Base-by-base conservation (phyloP, 2,329 filamentous ascomycete species). In the Pestalotiopsis sp. region DNA sequence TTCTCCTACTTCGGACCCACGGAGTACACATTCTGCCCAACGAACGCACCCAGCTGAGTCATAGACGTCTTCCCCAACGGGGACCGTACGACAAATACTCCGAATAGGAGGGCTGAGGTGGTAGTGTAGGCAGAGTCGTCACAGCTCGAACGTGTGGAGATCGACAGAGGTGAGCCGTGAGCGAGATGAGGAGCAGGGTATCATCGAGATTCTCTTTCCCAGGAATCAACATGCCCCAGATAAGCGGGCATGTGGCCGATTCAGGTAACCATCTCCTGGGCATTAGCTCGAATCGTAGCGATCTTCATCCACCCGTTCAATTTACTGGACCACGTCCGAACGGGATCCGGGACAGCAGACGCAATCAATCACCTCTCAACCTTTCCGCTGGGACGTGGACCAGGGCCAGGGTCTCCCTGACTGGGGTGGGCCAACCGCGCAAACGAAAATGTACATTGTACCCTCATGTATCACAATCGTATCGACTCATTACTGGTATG, bases 331-430 rank as follows among this genome's bases (percentile, higher is more conserved):
- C 65, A 61, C 40, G 57, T 40, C 38, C 65, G 57, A 66, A 39
- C 65, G 58, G 44, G 65, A 55, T 52, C 38, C 56, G 40, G 58
- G 39, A 26, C n/a, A 24, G 13, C 56, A 26, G n/a, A 52, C 44
- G 58, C 56, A 66, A 66, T 60, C 65, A 61, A 62, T 66, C 65
- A 66, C 65, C 61, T 66, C 65, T 62, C 57, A 66, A 66, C 65
- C 65, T 52, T 61, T 66, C 65, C 58, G 26, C 65, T 66, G 65
- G 64, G 64, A 66, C 64, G 22, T 24, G 40, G 52, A 52, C 64
- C 35, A 30, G 24, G 52, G 39, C 20, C 55, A 65, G 44, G 63
- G 62, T n/a, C 1, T 22, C 11, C 10, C 20, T 35, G 38, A 30
- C n/a, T 11, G 26, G 26, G 20, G 26, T 22, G 14, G 30, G 7